Percentiles rank a stretch among this genome's conserved stretches.
These are phyloP conservation scores for Cymbidium sinense DNA, from an alignment of 106 monocot genomes.

Conservation along the genomic window DNA sequence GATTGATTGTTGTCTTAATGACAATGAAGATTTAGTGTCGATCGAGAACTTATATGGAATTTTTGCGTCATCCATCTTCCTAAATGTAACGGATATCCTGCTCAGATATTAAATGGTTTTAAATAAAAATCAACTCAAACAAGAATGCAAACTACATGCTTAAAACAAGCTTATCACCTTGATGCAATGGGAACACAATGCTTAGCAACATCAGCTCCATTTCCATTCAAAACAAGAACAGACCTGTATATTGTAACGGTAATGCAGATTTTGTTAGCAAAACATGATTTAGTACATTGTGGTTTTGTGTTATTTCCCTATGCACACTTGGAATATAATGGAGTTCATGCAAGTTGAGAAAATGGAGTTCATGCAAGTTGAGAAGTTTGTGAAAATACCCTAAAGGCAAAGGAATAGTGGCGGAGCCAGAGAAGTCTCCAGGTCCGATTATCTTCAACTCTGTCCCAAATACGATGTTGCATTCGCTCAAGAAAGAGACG, in stretches of 20 bases:
- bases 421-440: slow-evolving; percentile 32
- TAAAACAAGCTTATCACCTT: not conserved
- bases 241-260: slow-evolving; percentile 26
- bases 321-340: too few relatives aligned
- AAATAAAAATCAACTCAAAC: not conserved
- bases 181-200: slow-evolving; percentile 78
- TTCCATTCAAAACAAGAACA: slow-evolving; percentile 67
- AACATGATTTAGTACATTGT: not conserved
- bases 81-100: slow-evolving; percentile 69
- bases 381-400: slow-evolving; percentile 21
- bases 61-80: slow-evolving; percentile 60
- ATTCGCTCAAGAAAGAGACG: slow-evolving; percentile 41
- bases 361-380: too few relatives aligned
- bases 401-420: slow-evolving; percentile 32
- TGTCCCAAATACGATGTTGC: slow-evolving; percentile 37
- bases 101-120: not conserved
- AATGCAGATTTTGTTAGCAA: not conserved
- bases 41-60: slow-evolving; percentile 35
- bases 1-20: not conserved
- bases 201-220: slow-evolving; percentile 75
- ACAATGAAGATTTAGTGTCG: slow-evolving; percentile 24
- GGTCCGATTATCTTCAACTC: slow-evolving; percentile 34
- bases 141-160: not conserved
- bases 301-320: not conserved
- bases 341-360: too few relatives aligned